Base-by-base conservation (phyloP, 306 rosid species). In the Medicago lupulina region DNA sequence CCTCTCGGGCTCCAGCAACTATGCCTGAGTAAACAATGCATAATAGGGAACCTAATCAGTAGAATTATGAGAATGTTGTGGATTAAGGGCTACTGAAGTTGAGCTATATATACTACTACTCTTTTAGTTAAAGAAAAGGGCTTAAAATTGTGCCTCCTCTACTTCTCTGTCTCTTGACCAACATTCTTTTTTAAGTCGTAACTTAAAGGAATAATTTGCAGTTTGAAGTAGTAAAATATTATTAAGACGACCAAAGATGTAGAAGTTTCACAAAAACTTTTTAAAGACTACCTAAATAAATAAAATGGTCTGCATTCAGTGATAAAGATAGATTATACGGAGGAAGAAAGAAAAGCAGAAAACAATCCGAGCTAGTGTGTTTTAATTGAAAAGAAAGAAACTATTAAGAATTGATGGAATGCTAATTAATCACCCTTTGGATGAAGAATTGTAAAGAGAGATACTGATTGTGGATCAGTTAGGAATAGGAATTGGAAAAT, bases 1-100 rank as follows among this genome's bases (percentile, higher is more conserved):
- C 97, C 86, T 92, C 97, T 16, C 96, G 92, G 83, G 97, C 97
- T 82, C 97, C 98, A 70, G 91, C 98, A n/a, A 94, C 97, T 6
- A 95, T 94, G 73, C 98, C 96, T 46, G 96, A 92, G 85, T 86
- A 90, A 67, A 86, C 76, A 19, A 96, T 94, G 86, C 85, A 63
- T 39, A 17, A 82, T 73, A 74, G 62, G 73, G 60, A 50, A 63
- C 69, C 47, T 36, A 63, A 39, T 63, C 69, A 63, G 69, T 36
- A 36, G 7, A 25, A 9, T 7, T 13, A 36, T 63, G 47, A 63
- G 17, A 40, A 9, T 39, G 16, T 11, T 65, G 50, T 16, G 34
- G 9, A 28, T 1, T 2, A 28, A 28, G 1, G 4, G 2, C 34
- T 28, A 28, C 34, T 28, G 34, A 28, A 28, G 34, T 14, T 28